Evolutionary conservation across 495 filamentous ascomycete genomes (phyloP), one percentile per base, ranked within the genome.

Genomic region (Tricharina praecox): DNA sequence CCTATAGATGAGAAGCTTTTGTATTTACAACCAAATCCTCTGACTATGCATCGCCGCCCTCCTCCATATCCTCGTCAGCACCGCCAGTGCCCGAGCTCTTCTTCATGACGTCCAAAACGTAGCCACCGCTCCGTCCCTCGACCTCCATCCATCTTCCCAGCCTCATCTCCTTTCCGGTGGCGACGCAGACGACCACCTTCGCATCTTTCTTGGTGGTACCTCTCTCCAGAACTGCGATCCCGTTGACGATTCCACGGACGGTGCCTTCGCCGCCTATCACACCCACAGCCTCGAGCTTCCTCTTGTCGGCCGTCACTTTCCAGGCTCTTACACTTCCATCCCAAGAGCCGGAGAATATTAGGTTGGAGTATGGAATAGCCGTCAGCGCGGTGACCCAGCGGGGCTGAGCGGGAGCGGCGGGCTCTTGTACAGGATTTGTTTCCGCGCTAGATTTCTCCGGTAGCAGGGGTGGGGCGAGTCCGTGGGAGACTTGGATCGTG

Each of bases 331-430:
- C 71, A 54, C 69, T 74, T 1, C 90, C 90, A 64, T 97, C 90
- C 85, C 87, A 96, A 61, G 83, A 92, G 13, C 88, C 90, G 50
- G 77, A 87, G 28, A 96, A 64, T 30, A 96, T 71, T 23, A 94
- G 64, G 56, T 97, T 85, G 8, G 82, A 85, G 56, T 84, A 92
- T 0, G 88, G 85, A 30, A 96, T 68, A 3, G 81, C 81, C 23
- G 79, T 68, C 35, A 97, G 66, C 1, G 90, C 90, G 7, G 90
- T 96, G 60, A 97, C 88, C 72, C 82, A 86, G 47, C 88, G 71
- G 15, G 86, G 83, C 47, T 78, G 76, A 23, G 74, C 67, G 11
- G 80, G 76, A 24, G 70, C 69, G 2, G 76, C 74, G 5, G 67
- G 64, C n/a, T 63, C 65, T 9, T 66, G 64, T 42, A 75, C 64